Percentiles rank a stretch among this genome's conserved stretches.
phyloP scores from a whole-genome alignment of 495 filamentous ascomycete genomes.

The Aspergillus nidulans region DNA sequence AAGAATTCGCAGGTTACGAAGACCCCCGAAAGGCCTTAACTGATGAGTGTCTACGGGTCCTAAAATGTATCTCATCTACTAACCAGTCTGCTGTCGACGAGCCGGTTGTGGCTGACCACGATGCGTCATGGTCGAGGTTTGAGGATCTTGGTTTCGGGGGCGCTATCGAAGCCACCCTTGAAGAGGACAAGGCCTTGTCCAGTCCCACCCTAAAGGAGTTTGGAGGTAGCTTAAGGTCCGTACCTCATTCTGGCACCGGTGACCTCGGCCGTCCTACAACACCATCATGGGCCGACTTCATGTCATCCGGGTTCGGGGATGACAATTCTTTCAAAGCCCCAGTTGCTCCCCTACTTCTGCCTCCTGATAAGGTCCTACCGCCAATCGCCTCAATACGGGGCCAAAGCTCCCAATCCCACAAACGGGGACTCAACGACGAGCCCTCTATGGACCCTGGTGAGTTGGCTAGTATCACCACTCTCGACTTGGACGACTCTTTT shows the following conservation, averaged over 20 bases:
- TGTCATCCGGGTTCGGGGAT: conserved; percentile 86
- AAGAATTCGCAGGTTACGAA: conserved; percentile 79
- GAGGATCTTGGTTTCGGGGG: conserved; percentile 91
- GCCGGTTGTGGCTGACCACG: conserved; percentile 65
- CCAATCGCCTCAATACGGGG: conserved; percentile 68
- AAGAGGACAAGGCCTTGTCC: conserved; percentile 48
- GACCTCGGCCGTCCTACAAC: conserved; percentile 83
- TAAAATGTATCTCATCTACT: conserved; percentile 79
- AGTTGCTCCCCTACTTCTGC: conserved; percentile 62
- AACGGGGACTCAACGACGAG: conserved; percentile 59
- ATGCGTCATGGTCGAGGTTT: conserved; percentile 94
- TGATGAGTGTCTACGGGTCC: conserved; percentile 86
- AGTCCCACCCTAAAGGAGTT: conserved; percentile 30
- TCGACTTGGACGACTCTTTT: conserved; percentile 92
- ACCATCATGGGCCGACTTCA: conserved; percentile 95
- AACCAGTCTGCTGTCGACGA: conserved; percentile 74
- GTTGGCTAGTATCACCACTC: conserved; percentile 79
- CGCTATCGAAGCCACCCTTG: conserved; percentile 62
- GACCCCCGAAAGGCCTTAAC: conserved; percentile 86
- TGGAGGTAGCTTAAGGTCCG: conserved; percentile 45
- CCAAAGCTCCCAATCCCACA: conserved; percentile 85
- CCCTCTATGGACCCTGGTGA: conserved; percentile 80
- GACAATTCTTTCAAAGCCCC: conserved; percentile 52
- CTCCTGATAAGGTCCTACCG: conserved; percentile 85
- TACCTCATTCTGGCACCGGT: conserved; percentile 55